Conservation (phyloP, 495 filamentous ascomycete genomes). For the Penicillium taxi region DNA sequence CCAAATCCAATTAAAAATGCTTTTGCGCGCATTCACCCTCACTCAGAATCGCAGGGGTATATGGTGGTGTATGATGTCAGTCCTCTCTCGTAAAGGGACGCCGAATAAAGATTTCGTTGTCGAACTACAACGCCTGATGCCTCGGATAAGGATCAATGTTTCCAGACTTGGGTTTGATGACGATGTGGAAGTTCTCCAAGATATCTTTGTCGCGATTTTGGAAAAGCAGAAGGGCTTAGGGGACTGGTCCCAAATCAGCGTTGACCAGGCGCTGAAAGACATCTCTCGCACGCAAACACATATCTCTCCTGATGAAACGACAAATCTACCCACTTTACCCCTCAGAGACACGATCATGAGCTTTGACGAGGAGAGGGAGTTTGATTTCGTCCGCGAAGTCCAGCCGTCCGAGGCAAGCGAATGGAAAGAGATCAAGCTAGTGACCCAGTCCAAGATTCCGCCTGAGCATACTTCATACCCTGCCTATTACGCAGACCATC, state of each 20-base stretch:
- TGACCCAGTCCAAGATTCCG: no score
- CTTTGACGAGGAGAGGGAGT: constrained; percentile 23
- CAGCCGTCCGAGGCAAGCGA: no score
- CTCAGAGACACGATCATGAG: constrained; percentile 5
- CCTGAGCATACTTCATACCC: constrained; percentile 4
- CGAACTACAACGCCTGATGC: constrained; percentile 25
- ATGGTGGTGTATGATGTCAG: constrained; percentile 38
- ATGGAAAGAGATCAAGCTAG: no score
- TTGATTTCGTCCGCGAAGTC: neutral
- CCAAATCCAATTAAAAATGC: constrained; percentile 35
- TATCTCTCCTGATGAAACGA: neutral
- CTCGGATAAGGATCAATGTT: constrained; percentile 4
- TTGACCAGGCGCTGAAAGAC: neutral
- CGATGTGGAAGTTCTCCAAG: constrained; percentile 9
- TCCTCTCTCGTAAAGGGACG: constrained; percentile 25
- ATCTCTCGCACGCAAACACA: neutral
- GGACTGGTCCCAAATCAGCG: neutral
- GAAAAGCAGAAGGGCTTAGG: neutral
- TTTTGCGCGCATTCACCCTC: constrained; percentile 30
- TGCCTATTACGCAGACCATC: neutral
- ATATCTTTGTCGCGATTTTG: constrained; percentile 12
- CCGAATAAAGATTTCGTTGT: constrained; percentile 25
- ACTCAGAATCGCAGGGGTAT: constrained; percentile 27
- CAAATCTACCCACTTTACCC: constrained; percentile 1
- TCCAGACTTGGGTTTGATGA: neutral